Evolutionary conservation across 306 rosid genomes (phyloP).

Genomic region (Quercus berberidifolia): DNA sequence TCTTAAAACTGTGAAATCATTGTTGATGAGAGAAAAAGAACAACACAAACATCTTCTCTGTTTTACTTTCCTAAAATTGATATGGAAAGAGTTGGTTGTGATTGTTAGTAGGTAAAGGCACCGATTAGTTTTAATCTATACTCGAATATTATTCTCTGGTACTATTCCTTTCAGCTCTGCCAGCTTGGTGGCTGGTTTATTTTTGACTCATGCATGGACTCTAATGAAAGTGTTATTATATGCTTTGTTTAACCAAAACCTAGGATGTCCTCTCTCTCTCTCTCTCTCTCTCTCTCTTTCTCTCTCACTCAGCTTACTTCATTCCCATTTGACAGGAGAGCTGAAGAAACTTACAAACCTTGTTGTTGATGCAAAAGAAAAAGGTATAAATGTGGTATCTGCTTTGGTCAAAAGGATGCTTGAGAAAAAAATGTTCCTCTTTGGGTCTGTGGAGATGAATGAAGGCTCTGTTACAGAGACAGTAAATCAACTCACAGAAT

Average conservation of each 20-base stretch:
- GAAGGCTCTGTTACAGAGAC: slow-evolving; percentile 57
- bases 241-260: background rate
- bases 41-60: too few species aligned
- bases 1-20: too few species aligned
- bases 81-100: too few species aligned
- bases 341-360: slow-evolving; percentile 59
- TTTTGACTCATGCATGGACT: background rate
- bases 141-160: background rate
- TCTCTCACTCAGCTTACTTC: background rate
- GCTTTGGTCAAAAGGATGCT: slow-evolving; percentile 64
- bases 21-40: too few species aligned
- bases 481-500: slow-evolving; percentile 62
- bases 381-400: slow-evolving; percentile 39
- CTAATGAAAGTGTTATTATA: background rate
- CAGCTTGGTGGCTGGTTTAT: background rate
- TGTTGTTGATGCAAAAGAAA: slow-evolving; percentile 52
- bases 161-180: background rate
- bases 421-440: slow-evolving; percentile 66
- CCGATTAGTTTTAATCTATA: too few species aligned
- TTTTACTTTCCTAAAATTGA: too few species aligned
- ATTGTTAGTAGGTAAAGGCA: too few species aligned
- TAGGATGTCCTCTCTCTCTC: background rate
- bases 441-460: slow-evolving; percentile 64
- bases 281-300: background rate
- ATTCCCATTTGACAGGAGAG: slow-evolving; percentile 50